Conservation (phyloP, 148 eudicot genomes). For the Diospyros kaki region DNA sequence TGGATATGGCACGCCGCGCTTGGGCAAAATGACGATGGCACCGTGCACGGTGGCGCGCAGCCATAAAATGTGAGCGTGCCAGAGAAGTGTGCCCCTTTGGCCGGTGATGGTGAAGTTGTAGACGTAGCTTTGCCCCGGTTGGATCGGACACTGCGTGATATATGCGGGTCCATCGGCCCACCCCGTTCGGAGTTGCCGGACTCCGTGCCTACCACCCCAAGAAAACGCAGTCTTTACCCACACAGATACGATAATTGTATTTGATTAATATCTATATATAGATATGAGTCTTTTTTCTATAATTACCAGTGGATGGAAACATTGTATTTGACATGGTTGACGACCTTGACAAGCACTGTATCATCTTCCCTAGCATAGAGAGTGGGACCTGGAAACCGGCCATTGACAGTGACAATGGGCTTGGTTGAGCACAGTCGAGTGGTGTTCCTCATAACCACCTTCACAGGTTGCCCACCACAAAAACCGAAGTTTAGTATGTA, state of each 20-base stretch:
- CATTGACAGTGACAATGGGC: conserved; percentile 20
- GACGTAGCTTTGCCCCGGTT: conserved; percentile 43
- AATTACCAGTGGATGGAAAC: conserved; percentile 20
- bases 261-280: no score
- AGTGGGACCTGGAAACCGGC: conserved; percentile 23
- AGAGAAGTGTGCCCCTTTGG: conserved; percentile 69
- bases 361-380: conserved; percentile 25
- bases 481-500: no score
- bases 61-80: conserved; percentile 79
- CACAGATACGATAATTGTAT: no score
- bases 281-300: neutral
- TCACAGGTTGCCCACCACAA: neutral
- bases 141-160: conserved; percentile 68
- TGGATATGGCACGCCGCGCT: conserved; percentile 49
- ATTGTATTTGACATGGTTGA: conserved; percentile 24
- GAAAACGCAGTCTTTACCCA: no score
- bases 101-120: conserved; percentile 58
- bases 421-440: neutral
- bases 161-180: conserved; percentile 78
- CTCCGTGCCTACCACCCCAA: conserved; percentile 44
- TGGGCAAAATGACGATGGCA: conserved; percentile 57
- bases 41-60: conserved; percentile 65
- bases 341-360: conserved; percentile 19
- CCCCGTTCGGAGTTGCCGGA: conserved; percentile 56
- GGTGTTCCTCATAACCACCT: conserved; percentile 20